Evolutionary conservation across 495 filamentous ascomycete genomes (phyloP), one percentile per base, ranked within the genome.

Genomic region (Lophiostoma macrostomum): DNA sequence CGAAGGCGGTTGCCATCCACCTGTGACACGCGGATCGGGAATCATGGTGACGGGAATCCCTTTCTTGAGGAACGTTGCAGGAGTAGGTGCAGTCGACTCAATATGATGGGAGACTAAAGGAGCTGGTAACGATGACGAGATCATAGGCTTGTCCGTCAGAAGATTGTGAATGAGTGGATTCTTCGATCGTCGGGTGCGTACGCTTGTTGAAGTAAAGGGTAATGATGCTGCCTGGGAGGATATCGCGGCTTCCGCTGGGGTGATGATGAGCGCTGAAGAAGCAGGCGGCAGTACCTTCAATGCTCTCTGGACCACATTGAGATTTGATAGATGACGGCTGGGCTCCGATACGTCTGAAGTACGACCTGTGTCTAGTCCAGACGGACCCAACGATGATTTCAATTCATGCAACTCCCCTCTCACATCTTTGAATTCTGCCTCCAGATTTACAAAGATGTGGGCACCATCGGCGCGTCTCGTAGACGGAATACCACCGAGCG

Each of bases 141-240:
- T 83, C 18, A 88, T 74, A 1, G 93, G 93, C 65, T 95, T 91
- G 69, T 99, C 91, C 13, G 93, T 99, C 14, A 99, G 79, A 6
- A 97, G 84, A 60, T 94, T 97, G 69, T 97, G 93, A 47, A 99
- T 96, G 10, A 99, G 77, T 0, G 91, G 90, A 64, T 99, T 97
- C 57, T 87, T 82, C 65, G 84, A 83, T 42, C 80, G 77, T 53
- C 89, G 78, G 0, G 88, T 90, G 37, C 81, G 79, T 1, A 90
- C 86, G 38, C 80, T 81, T 4, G 84, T 81, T 0, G 81, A 69
- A 25, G 80, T 63, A 23, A 69, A 71, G 59, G 51, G 75, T 66
- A 50, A 71, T 50, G 67, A 66, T 35, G 73, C 25, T 34, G 65
- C 34, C 41, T 71, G 67, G 25, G 80, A 73, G 29, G 80, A 80